Evolutionary conservation across 2,329 filamentous ascomycete genomes (phyloP), one percentile per base, ranked within the genome.

Genomic region (Tolypocladium ophioglossoides): DNA sequence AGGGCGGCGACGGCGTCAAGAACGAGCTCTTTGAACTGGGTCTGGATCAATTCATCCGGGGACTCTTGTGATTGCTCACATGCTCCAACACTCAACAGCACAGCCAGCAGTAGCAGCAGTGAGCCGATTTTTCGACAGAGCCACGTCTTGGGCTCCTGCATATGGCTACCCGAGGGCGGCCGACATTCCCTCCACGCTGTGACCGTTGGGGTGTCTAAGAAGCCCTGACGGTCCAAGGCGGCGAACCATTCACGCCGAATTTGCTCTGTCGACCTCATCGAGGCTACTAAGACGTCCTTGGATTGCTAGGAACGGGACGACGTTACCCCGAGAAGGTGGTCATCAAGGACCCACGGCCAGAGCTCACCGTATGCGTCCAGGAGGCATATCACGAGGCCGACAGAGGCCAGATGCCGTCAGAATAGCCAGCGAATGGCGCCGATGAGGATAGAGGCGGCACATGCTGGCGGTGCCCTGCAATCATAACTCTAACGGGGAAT

Each of bases 1-100:
- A 81, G 62, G 80, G 80, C 40, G 84, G 85, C 54, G 80, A 79
- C 30, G 84, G 85, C n/a, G 84, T 87, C 56, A 80, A 78, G 62
- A 87, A 87, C 63, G 84, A 87, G 68, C 72, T 87, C 59, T 87
- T 87, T 61, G 84, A 87, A 68, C 71, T 87, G 58, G 84, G 83
- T 0, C 68, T 95, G 54, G 88, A 94, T 61, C 84, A 89, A 59
- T 94, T 94, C 64, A 80, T 94, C 52, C 79, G 85, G 58, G 80
- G 83, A 0, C 70, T 85, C 57, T 77, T 83, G 72, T 83, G 72
- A 79, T 50, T 14, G 34, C 30, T 14, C 16, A 2, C n/a, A 10
- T 22, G 18, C 8, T 18, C 16, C 18, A 14, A 32, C 14, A 10
- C 41, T n/a, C 35, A 41, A 20, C 44, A 27, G 16, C 49, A n/a